phyloP scores from a whole-genome alignment of 2,329 filamentous ascomycete species.

The Fusarium udum region DNA sequence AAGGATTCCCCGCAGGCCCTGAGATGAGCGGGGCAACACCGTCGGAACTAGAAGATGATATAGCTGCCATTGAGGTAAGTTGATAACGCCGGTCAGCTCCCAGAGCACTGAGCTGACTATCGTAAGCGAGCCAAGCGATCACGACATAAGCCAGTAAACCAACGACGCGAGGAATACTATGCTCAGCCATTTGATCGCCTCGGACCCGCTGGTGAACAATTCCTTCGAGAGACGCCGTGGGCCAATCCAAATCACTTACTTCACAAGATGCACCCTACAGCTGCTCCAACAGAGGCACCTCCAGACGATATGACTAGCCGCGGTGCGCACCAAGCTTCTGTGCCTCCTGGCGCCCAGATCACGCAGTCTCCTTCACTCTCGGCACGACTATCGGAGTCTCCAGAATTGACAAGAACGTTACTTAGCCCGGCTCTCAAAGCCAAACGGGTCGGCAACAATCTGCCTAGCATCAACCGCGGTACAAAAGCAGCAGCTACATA shows the following conservation, averaged over 20 bases:
- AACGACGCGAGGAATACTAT: conserved; percentile 59
- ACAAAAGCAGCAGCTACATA: conserved; percentile 50
- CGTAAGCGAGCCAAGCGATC: conserved; percentile 48
- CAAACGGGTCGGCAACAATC: conserved; percentile 46
- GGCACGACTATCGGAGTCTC: conserved; percentile 51
- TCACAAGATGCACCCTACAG: conserved; percentile 61
- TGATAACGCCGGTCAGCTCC: conserved; percentile 29
- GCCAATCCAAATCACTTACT: conserved; percentile 86
- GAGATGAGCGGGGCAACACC: conserved; percentile 77
- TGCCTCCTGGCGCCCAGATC: conserved; percentile 28
- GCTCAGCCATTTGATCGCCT: conserved; percentile 59
- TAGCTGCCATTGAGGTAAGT: conserved; percentile 84
- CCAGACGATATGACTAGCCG: conserved; percentile 25
- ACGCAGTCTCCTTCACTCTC: conserved; percentile 43
- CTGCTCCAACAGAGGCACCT: conserved; percentile 20
- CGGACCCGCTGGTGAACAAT: conserved; percentile 81
- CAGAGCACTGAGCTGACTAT: conserved; percentile 31
- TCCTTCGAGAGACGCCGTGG: conserved; percentile 90
- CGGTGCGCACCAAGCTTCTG: conserved; percentile 33
- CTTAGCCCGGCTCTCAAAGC: conserved; percentile 46
- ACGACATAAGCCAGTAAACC: conserved; percentile 52
- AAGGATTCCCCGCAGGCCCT: conserved; percentile 96
- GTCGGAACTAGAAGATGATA: conserved; percentile 83
- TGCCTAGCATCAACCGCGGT: conserved; percentile 46
- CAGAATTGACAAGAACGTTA: conserved; percentile 55